Base-by-base conservation (phyloP, 2,329 filamentous ascomycete species). In the Diplodia sapinea region DNA sequence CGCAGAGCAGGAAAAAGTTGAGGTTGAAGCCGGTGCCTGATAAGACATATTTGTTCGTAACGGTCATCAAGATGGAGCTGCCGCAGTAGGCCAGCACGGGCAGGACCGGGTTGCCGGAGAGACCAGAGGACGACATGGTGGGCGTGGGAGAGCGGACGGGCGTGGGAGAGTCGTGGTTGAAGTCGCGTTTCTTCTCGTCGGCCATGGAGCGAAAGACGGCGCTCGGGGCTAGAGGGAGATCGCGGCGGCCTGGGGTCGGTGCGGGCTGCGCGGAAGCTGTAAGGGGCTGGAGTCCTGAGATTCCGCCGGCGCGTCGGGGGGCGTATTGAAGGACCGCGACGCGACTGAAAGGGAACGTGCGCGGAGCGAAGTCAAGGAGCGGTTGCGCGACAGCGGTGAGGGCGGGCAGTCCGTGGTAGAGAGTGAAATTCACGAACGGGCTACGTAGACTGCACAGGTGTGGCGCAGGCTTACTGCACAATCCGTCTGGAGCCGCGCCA, bases 31-130 rank as follows among this genome's bases (percentile, higher is more conserved):
- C 87, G 63, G 87, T 86, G 69, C 95, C 95, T 8, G 93, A 97
- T 56, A 99, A 88, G 70, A 97, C 94, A 79, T 96, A 99, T 85
- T 99, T 99, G 84, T 99, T 99, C 79, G 96, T 95, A n/a, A 97
- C 92, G 8, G 95, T 99, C 95, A 99, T 99, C 79, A 94, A 87
- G 77, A 99, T 99, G n/a, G 94, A 97, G 65, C 94, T 92, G 75
- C 91, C 84, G 81, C 95, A 99, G 84, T 99, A 99, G 59, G 92
- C 88, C 71, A 96, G 77, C 74, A 99, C 91, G 26, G 94, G 93
- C 57, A 95, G 78, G 55, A 87, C 83, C 17, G 93, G 92, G 79
- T 88, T 95, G 81, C 93, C 92, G 74, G 89, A 93, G 51, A 20
- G 74, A 71, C 8, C 65, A 31, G 56, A 78, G 73, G 83, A 79